Conservation (phyloP, 225 moss, liverwort and hornwort genomes). For the Marchantia paleacea region DNA sequence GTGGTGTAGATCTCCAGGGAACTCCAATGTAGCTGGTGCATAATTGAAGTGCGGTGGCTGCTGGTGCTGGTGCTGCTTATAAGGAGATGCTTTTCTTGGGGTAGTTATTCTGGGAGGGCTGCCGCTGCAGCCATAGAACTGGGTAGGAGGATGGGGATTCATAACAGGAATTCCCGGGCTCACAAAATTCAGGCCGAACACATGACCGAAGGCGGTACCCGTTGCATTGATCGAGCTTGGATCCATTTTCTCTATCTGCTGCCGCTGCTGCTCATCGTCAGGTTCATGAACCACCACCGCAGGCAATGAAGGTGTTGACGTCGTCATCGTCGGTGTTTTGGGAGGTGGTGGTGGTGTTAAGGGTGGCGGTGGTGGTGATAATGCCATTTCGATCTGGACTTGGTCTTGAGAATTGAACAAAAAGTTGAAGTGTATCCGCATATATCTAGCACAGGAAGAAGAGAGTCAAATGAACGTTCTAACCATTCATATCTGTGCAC, state of each 20-base stretch:
- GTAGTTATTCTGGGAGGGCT: not conserved
- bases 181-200: constrained; percentile 20
- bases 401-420: constrained; percentile 1
- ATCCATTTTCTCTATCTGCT: not conserved
- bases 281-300: constrained; percentile 1
- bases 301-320: not conserved
- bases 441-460: not conserved
- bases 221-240: not conserved
- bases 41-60: not conserved
- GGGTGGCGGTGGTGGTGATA: constrained; percentile 2
- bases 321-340: not conserved
- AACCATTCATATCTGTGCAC: not conserved
- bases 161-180: constrained; percentile 14
- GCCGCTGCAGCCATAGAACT: not conserved
- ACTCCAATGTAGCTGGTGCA: not conserved
- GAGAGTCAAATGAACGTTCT: no score
- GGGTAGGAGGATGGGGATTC: not conserved
- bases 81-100: constrained; percentile 13
- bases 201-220: constrained; percentile 5
- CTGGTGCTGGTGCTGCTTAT: not conserved
- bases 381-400: constrained; percentile 7
- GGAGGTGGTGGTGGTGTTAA: not conserved
- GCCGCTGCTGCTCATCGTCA: not conserved
- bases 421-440: constrained; percentile 10
- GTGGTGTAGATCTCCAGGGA: not conserved